phyloP scores from a whole-genome alignment of 1,284 basidiomycete genomes.

The Sporisorium exsertum region DNA sequence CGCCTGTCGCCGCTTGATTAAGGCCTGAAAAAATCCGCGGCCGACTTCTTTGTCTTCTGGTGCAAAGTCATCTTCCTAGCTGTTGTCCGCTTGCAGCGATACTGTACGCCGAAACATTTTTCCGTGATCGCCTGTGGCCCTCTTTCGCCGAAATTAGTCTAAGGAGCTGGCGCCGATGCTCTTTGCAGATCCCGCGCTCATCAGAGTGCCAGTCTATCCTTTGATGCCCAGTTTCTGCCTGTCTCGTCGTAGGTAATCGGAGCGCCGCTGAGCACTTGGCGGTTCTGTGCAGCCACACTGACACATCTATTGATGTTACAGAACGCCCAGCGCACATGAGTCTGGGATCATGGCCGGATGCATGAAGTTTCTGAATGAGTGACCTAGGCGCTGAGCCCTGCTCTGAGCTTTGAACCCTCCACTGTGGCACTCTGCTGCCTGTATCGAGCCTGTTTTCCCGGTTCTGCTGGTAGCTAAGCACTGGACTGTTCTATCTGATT shows the following conservation, averaged over 20 bases:
- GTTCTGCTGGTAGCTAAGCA: background rate
- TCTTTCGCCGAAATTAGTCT: background rate
- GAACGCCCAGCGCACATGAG: slow-evolving; percentile 10
- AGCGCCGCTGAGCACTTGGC: slow-evolving; percentile 13
- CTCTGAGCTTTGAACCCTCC: slow-evolving; percentile 5
- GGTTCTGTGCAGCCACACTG: slow-evolving; percentile 9
- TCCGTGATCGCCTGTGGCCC: background rate
- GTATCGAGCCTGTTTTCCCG: background rate
- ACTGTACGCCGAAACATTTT: slow-evolving; percentile 4
- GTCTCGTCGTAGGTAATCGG: background rate
- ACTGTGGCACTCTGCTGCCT: no score
- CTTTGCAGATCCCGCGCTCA: slow-evolving; percentile 22
- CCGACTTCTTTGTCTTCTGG: no score
- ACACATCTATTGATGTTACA: slow-evolving; percentile 1
- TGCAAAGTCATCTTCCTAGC: no score
- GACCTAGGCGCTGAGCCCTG: background rate
- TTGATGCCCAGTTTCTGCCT: background rate
- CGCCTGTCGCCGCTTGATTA: slow-evolving; percentile 13
- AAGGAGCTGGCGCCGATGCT: slow-evolving; percentile 6
- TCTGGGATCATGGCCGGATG: slow-evolving; percentile 11
- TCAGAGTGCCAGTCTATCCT: slow-evolving; percentile 4
- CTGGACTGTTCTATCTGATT: background rate
- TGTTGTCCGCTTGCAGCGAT: slow-evolving; percentile 26
- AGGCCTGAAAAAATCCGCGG: background rate
- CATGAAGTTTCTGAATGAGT: slow-evolving; percentile 8